phyloP scores from a whole-genome alignment of 306 rosid species.

The Quercus rubra region DNA sequence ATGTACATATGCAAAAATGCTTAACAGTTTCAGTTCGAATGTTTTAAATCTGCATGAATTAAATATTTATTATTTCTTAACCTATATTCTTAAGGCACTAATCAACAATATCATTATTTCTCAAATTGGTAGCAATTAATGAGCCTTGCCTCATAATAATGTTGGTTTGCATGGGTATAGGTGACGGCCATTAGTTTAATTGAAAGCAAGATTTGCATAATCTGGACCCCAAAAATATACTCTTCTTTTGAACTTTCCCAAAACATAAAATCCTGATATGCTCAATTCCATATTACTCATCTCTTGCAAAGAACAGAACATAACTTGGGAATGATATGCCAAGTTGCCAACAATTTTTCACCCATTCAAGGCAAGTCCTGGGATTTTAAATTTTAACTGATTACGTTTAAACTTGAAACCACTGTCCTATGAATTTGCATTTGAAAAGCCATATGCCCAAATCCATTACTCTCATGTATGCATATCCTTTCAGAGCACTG shows the following conservation, averaged over 20 bases:
- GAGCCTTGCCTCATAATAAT: background rate
- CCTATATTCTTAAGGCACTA: no score
- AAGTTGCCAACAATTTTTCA: background rate
- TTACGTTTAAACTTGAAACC: background rate
- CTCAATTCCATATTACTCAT: no score
- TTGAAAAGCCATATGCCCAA: background rate
- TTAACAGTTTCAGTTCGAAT: background rate
- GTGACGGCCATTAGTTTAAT: background rate
- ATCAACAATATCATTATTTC: background rate
- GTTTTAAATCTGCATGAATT: background rate
- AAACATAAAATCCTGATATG: no score
- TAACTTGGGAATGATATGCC: background rate
- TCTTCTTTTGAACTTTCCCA: background rate
- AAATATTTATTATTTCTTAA: background rate
- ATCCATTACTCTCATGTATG: no score
- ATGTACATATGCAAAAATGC: background rate
- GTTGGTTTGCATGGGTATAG: background rate
- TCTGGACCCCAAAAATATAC: background rate
- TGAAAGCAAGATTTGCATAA: background rate
- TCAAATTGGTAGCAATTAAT: background rate
- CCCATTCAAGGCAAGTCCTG: background rate
- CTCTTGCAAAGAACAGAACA: background rate
- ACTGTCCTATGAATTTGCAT: background rate
- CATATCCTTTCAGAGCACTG: no score
- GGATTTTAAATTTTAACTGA: background rate